Evolutionary conservation across 2,329 filamentous ascomycete species (phyloP).

Genomic region (Trichoderma cornu-damae): DNA sequence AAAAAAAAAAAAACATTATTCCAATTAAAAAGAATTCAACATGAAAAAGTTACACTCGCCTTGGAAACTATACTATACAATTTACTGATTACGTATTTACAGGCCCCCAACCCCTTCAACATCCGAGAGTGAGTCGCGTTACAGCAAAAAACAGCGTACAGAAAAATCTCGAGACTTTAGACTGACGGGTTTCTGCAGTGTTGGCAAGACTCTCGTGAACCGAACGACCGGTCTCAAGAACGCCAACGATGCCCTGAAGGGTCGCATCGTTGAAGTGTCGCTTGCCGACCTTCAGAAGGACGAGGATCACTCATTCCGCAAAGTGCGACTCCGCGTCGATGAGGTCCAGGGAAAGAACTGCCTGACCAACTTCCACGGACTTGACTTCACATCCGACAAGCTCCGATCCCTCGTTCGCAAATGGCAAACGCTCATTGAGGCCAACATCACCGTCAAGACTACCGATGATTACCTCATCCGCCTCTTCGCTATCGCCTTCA

Average conservation of each 20-base stretch:
- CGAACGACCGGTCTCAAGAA: conserved; percentile 99
- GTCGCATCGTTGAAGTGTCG: conserved; percentile 97
- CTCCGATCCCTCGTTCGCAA: conserved; percentile 98
- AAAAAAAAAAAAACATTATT: too few species aligned
- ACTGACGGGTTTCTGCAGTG: conserved; percentile 53
- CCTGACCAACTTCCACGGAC: conserved; percentile 99
- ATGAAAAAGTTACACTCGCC: neutral
- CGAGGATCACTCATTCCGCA: conserved; percentile 99
- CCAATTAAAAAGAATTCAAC: too few species aligned
- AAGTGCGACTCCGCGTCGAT: conserved; percentile 97
- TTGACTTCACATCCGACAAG: conserved; percentile 99
- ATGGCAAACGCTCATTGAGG: conserved; percentile 99
- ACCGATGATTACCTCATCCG: conserved; percentile 99
- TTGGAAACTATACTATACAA: neutral
- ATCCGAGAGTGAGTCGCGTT: conserved; percentile 77
- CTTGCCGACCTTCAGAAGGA: conserved; percentile 99
- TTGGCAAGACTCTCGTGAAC: conserved; percentile 99
- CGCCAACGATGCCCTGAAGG: conserved; percentile 98
- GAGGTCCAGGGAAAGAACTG: conserved; percentile 99
- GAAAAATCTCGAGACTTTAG: neutral
- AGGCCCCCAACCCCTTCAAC: conserved; percentile 94
- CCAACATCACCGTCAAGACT: conserved; percentile 99
- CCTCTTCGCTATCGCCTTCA: conserved; percentile 98
- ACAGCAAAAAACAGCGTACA: neutral
- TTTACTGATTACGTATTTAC: neutral